Evolutionary conservation across 768 basidiomycete genomes (phyloP).

Genomic region (Lactarius akahatsu): DNA sequence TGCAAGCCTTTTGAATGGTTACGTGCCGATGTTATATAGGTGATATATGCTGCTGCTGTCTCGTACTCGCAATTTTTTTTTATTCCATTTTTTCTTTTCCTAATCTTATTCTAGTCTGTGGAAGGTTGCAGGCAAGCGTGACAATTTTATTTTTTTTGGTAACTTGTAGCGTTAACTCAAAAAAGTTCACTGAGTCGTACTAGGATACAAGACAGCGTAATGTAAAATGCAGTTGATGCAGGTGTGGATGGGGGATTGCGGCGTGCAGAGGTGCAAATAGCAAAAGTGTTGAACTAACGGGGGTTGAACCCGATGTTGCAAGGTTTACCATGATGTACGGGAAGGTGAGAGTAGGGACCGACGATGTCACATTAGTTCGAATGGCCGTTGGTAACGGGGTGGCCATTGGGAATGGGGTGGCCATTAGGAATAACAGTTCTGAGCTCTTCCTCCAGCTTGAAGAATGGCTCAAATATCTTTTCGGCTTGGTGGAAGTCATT

Average conservation of each 20-base stretch:
- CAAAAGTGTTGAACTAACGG: constrained; percentile 28
- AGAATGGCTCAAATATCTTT: constrained; percentile 86
- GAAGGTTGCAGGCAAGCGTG: not conserved
- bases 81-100: not conserved
- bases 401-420: constrained; percentile 29
- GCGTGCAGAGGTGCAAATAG: constrained; percentile 28
- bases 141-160: constrained; percentile 6
- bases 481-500: constrained; percentile 88
- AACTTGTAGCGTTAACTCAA: constrained; percentile 5
- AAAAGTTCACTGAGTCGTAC: constrained; percentile 2
- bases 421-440: constrained; percentile 27
- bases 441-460: constrained; percentile 69
- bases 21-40: not conserved
- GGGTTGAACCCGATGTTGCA: constrained; percentile 28
- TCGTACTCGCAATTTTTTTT: not conserved
- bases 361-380: too few relatives aligned
- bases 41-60: not conserved
- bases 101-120: not conserved
- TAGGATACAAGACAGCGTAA: constrained; percentile 18
- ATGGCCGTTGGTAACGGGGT: too few relatives aligned
- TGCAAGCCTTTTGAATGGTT: not conserved
- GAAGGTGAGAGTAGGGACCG: not conserved
- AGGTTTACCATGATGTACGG: constrained; percentile 10
- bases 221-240: constrained; percentile 40
- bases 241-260: constrained; percentile 27